Base-by-base conservation (phyloP, 768 basidiomycete genomes). In the Gymnopilus junonius region DNA sequence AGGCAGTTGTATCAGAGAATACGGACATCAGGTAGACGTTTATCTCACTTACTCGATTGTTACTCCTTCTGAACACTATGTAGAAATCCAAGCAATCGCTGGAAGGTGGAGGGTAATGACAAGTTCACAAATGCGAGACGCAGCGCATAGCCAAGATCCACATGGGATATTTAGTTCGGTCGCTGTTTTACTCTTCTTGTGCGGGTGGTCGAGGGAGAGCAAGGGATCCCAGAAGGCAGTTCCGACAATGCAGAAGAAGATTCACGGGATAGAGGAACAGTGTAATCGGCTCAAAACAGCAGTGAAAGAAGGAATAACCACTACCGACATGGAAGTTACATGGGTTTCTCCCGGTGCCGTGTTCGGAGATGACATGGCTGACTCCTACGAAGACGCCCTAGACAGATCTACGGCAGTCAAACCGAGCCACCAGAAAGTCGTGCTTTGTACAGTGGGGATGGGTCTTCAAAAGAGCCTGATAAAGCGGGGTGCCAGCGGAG, bases 41-140 rank as follows among this genome's bases (percentile, higher is more conserved):
- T n/a, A n/a, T n/a, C n/a, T n/a, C n/a, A n/a, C n/a, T n/a, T n/a
- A n/a, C n/a, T n/a, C n/a, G n/a, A n/a, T n/a, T n/a, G n/a, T n/a
- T n/a, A n/a, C n/a, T n/a, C n/a, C n/a, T n/a, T n/a, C n/a, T n/a
- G n/a, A n/a, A n/a, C n/a, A n/a, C n/a, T n/a, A n/a, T n/a, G n/a
- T 56, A 82, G 83, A 85, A 65, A 69, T 73, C 4, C 83, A 83
- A 65, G 75, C 79, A 0, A 76, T 82, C 31, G 75, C 83, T 17
- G 85, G 83, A 43, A 76, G 81, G 37, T 87, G 85, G 85, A 79
- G 84, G 59, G 80, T 83, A 31, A 67, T 87, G 62, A 85, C 85
- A 2, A 68, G 58, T 31, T 27, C 53, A 8, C 40, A 54, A 15
- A 4, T 50, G 0, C 27, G 25, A 17, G 25, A 50, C 3, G 46